Base-by-base conservation (phyloP, 2,329 filamentous ascomycete species). In the Nemania sp. region DNA sequence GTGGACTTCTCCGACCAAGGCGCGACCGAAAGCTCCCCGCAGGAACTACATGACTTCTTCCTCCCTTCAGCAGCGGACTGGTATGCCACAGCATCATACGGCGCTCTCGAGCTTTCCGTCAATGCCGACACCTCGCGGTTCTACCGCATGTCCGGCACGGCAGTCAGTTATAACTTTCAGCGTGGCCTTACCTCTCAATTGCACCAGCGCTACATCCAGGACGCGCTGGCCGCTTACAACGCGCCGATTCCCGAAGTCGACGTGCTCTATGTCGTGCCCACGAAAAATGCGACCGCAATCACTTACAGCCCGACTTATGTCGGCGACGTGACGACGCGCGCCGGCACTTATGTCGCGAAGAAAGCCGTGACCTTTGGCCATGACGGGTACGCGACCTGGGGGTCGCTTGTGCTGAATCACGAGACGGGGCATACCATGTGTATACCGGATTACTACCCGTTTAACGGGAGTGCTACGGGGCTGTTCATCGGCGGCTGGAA, bases 401-500 rank as follows among this genome's bases (percentile, higher is more conserved):
- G 65, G 14, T 69, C 54, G 41, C 71, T 71, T 47, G 65, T 67
- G 5, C 51, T 73, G 6, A 72, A 72, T 59, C 71, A 74, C 23
- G 71, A 74, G 64, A 71, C 68, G 0, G 71, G 71, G 5, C 72
- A 74, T 42, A 56, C 72, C 3, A 71, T 74, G 60, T 72, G 72
- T 47, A 52, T 74, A 43, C 70, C 72, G 0, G 72, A 74, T 42
- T 62, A 68, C 43, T 74, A 74, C 52, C 70, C 72, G 1, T 54
- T 66, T 1, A 61, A 68, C 26, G 50, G 56, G 15, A 58, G 60
- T 7, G 53, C 57, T 6, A 68, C 64, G 1, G 67, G 66, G 0
- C 31, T 67, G 3, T 72, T 66, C 46, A 66, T 71, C 6, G 72
- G 71, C 12, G 70, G 71, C 2, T 74, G 70, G 69, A 67, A 69